Evolutionary conservation across 192 early-diverging fungal genomes (phyloP).

Genomic region (Umbelopsis vinacea): DNA sequence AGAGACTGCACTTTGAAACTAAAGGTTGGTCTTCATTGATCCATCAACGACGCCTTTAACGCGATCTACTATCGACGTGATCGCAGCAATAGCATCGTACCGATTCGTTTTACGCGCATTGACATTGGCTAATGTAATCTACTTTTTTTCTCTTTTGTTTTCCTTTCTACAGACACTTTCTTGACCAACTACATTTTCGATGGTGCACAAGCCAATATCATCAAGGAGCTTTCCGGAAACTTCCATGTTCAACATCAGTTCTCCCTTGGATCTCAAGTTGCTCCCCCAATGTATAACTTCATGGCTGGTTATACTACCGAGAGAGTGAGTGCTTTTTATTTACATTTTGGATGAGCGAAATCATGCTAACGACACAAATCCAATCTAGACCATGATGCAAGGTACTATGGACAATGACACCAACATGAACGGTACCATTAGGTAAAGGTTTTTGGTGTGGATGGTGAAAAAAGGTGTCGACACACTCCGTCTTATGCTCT

Average conservation of each 20-base stretch:
- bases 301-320: constrained; percentile 83
- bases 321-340: constrained; percentile 50
- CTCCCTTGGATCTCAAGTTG: constrained; percentile 78
- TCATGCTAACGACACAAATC: background rate
- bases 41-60: background rate
- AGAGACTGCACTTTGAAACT: constrained; percentile 79
- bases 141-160: background rate
- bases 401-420: constrained; percentile 95
- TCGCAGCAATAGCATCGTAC: background rate
- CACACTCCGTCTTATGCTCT: background rate
- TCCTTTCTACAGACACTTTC: constrained; percentile 64
- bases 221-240: constrained; percentile 90
- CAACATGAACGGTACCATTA: constrained; percentile 69
- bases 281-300: constrained; percentile 92
- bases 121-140: too few species aligned
- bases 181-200: constrained; percentile 90
- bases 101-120: too few species aligned
- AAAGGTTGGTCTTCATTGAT: constrained; percentile 60
- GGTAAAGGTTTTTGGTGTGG: background rate
- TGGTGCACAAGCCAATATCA: constrained; percentile 92
- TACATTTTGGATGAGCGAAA: background rate
- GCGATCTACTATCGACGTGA: background rate
- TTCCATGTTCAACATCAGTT: constrained; percentile 96
- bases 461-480: background rate
- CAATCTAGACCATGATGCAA: constrained; percentile 77